These are phyloP conservation scores for Vicia faba DNA, from an alignment of 306 rosid genomes.

Conservation along the genomic window DNA sequence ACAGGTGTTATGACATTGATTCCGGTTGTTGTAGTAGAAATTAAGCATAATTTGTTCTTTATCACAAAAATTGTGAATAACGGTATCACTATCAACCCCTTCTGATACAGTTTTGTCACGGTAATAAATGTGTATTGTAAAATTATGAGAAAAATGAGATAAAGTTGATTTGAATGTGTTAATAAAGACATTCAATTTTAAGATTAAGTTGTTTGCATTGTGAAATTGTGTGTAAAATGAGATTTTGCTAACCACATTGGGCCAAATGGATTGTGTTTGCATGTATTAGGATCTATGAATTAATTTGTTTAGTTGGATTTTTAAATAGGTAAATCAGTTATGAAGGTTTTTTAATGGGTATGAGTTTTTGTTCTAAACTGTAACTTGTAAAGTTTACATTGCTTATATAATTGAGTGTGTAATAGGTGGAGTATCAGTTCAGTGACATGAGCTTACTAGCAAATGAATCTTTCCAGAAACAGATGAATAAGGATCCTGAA, in stretches of 20 bases:
- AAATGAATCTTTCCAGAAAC: slow-evolving; percentile 80
- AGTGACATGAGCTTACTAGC: slow-evolving; percentile 90
- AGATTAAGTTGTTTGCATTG: slow-evolving; percentile 9
- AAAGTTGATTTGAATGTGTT: background rate
- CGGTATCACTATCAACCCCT: too few species aligned
- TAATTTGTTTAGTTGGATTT: background rate
- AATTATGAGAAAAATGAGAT: background rate
- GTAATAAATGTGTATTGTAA: background rate
- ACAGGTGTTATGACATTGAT: too few species aligned
- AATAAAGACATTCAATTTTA: background rate
- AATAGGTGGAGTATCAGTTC: slow-evolving; percentile 89
- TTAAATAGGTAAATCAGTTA: background rate
- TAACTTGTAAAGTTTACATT: background rate
- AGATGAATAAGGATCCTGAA: slow-evolving; percentile 86
- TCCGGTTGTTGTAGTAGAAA: too few species aligned
- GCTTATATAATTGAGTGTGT: slow-evolving; percentile 14
- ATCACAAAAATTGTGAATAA: too few species aligned
- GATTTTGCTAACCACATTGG: slow-evolving; percentile 13
- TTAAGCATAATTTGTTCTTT: too few species aligned
- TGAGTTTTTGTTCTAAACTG: background rate
- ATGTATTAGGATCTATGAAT: background rate
- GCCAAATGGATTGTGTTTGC: slow-evolving; percentile 7
- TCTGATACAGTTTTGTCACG: too few species aligned
- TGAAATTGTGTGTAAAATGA: slow-evolving; percentile 13
- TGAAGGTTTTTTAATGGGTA: background rate